Evolutionary conservation across 1,284 basidiomycete species (phyloP).

Genomic region (Leccinum angustisporum): DNA sequence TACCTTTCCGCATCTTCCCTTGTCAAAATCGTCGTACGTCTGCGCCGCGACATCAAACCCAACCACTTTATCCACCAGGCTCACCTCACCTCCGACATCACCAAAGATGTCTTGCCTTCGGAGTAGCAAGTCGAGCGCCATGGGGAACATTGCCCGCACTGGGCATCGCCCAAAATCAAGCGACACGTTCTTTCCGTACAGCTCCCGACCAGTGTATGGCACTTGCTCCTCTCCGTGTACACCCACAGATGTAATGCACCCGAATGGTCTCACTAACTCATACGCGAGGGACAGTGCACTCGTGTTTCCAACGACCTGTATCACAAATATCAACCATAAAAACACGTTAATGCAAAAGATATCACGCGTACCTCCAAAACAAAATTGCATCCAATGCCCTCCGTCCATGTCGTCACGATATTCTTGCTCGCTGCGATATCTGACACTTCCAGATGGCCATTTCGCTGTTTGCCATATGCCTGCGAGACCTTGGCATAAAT

Average conservation of each 20-base stretch:
- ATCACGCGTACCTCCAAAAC: conserved; percentile 57
- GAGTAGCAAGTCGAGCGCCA: conserved; percentile 70
- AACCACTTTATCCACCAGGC: conserved; percentile 65
- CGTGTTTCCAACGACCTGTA: conserved; percentile 77
- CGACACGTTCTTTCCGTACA: conserved; percentile 83
- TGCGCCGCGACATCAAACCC: conserved; percentile 54
- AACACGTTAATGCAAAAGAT: background rate
- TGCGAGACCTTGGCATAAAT: conserved; percentile 52
- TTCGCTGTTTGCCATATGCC: conserved; percentile 38
- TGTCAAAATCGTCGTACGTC: conserved; percentile 65
- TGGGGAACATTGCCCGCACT: conserved; percentile 75
- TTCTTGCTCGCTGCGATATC: conserved; percentile 52
- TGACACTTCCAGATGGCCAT: conserved; percentile 49
- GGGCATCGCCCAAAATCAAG: conserved; percentile 87
- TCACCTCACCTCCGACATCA: conserved; percentile 53
- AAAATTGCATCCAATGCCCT: conserved; percentile 57
- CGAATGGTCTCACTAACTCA: conserved; percentile 77
- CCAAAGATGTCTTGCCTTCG: conserved; percentile 72
- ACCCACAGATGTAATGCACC: conserved; percentile 78
- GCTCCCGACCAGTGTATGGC: conserved; percentile 59
- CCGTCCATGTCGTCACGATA: conserved; percentile 51
- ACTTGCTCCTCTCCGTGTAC: conserved; percentile 59
- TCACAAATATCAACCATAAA: conserved; percentile 4
- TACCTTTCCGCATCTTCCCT: conserved; percentile 69
- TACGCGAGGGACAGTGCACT: conserved; percentile 73